These are phyloP conservation scores for Pichia terricola DNA, from an alignment of 1,139 yeast species.

Conservation along the genomic window DNA sequence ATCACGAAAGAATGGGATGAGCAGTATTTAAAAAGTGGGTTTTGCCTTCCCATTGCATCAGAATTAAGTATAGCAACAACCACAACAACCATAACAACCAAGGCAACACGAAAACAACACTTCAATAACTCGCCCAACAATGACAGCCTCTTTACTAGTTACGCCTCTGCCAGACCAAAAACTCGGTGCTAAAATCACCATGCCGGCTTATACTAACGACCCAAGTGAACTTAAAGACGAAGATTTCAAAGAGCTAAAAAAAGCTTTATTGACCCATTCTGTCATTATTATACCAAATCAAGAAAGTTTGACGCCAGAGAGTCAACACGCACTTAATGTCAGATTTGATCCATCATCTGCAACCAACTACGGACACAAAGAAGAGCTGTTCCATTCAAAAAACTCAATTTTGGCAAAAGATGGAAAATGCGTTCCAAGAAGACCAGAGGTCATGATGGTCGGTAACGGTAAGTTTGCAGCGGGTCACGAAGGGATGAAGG, in stretches of 20 bases:
- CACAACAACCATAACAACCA: too few species aligned
- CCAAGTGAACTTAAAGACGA: constrained; percentile 61
- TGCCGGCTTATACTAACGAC: constrained; percentile 63
- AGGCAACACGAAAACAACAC: too few species aligned
- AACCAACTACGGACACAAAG: constrained; percentile 72
- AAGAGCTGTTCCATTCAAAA: constrained; percentile 66
- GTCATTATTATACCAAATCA: constrained; percentile 70
- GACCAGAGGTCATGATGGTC: constrained; percentile 82
- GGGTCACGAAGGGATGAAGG: constrained; percentile 53
- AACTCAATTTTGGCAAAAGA: constrained; percentile 72
- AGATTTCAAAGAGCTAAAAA: constrained; percentile 52
- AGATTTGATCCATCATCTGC: constrained; percentile 68
- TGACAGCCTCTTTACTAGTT: constrained; percentile 20
- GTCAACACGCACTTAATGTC: constrained; percentile 66
- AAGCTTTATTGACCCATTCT: constrained; percentile 56
- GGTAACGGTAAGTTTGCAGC: constrained; percentile 73
- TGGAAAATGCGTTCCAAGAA: constrained; percentile 67
- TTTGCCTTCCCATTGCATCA: too few species aligned
- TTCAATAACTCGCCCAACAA: neutral
- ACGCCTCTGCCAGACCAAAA: constrained; percentile 43
- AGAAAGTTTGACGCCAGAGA: constrained; percentile 53
- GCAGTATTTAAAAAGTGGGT: too few species aligned
- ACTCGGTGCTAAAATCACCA: constrained; percentile 56
- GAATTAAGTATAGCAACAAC: too few species aligned
- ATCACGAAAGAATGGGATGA: too few species aligned